These are phyloP conservation scores for Leccinum disarticulatum DNA, from an alignment of 768 basidiomycete genomes.

Conservation along the genomic window DNA sequence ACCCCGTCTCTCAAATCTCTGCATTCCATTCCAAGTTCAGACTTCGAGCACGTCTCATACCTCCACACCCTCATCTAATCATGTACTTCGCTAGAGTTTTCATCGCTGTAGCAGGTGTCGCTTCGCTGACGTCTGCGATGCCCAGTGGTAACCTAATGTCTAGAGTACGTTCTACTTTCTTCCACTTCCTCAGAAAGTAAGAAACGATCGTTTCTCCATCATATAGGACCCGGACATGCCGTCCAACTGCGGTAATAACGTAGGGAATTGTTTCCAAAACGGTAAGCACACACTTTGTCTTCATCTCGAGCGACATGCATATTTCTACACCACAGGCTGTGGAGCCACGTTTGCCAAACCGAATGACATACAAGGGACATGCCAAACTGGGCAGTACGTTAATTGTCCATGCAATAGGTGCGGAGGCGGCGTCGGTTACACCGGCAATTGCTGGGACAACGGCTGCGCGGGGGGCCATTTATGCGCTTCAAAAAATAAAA, in stretches of 20 bases:
- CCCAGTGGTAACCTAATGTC: not conserved
- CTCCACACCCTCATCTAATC: not conserved
- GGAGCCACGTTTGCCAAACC: not conserved
- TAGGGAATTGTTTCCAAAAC: not conserved
- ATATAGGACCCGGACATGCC: not conserved
- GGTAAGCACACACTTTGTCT: not conserved
- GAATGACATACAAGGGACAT: not conserved
- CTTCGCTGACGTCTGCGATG: not conserved
- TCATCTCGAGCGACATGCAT: not conserved
- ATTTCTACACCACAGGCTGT: not conserved
- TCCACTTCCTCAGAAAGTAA: not conserved
- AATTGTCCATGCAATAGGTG: not conserved
- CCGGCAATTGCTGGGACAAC: not conserved
- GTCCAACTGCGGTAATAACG: not conserved
- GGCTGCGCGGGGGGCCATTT: not conserved
- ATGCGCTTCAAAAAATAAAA: not conserved
- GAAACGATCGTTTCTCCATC: not conserved
- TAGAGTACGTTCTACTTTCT: not conserved
- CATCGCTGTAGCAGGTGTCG: not conserved
- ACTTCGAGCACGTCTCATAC: not conserved
- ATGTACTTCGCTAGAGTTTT: not conserved
- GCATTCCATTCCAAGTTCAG: not conserved
- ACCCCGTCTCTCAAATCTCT: not conserved
- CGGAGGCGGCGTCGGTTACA: not conserved
- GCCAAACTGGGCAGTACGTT: not conserved